Base-by-base conservation (phyloP, 1,284 basidiomycete genomes). In the Sporisorium sorghi region DNA sequence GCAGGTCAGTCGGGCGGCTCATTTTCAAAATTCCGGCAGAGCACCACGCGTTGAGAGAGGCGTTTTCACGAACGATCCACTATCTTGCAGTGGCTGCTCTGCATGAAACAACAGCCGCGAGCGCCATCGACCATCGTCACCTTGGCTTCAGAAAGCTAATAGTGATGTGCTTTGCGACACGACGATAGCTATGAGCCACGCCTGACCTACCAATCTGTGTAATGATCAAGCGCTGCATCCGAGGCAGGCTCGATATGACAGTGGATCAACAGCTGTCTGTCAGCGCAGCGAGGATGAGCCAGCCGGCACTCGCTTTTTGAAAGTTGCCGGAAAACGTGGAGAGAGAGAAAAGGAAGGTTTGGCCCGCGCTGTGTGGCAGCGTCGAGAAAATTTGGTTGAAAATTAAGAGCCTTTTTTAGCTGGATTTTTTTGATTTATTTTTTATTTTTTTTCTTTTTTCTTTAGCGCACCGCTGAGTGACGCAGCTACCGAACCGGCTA, bases 271-370 rank as follows among this genome's bases (percentile, higher is more conserved):
- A 35, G 33, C 33, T 35, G 9, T 4, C n/a, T 37, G 5, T 3
- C 11, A 8, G n/a, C 21, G 7, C 3, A 42, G 10, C 23, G 26
- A 53, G 26, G 15, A 30, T 5, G 26, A 5, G 19, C 24, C 15
- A 5, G 50, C 50, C 50, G 50, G 50, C 37, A 40, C 24, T 28
- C 50, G 50, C 50, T 52, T 15, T 52, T 52, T 40, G 24, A 39
- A 52, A 12, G 37, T 52, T 52, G 37, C 50, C 50, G 50, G 50
- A 40, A 40, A 52, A 52, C 37, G 50, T 40, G 50, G 50, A 52
- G 50, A 52, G n/a, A 40, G 33, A 51, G 10, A 48, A 11, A 37
- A n/a, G 4, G n/a, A n/a, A 48, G 17, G 28, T 30, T 48, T 48
- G 30, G 9, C 26, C 26, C 44, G 44, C 44, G 21, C 47, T 33